Conservation (phyloP, 257 asterid genomes). For the Perilla frutescens region DNA sequence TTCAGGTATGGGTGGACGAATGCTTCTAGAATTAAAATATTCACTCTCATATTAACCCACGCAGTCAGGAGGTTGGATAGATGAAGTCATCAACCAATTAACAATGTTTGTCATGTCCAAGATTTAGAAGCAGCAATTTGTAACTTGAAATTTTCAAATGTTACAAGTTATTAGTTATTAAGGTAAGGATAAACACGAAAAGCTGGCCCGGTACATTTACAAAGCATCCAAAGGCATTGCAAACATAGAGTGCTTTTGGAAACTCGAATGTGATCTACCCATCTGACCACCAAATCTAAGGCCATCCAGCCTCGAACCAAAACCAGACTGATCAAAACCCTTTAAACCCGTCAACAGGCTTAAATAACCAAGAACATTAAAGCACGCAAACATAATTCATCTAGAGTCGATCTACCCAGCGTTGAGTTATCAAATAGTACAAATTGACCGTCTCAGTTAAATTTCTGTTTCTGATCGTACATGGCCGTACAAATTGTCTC, state of each 20-base stretch:
- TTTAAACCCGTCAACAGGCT: conserved; percentile 9
- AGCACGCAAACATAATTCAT: not conserved
- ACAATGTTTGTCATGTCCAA: not conserved
- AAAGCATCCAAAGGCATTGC: conserved; percentile 6
- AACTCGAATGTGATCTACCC: conserved; percentile 8
- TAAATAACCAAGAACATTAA: conserved; percentile 3
- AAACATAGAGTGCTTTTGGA: not conserved
- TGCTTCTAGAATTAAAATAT: conserved; percentile 1
- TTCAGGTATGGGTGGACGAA: not conserved
- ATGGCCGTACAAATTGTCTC: not conserved
- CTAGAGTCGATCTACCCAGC: conserved; percentile 20
- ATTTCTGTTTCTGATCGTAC: not conserved
- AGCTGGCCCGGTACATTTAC: not conserved
- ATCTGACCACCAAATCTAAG: conserved; percentile 7
- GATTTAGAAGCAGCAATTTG: not conserved
- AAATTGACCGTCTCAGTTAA: not conserved
- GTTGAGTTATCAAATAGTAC: not conserved
- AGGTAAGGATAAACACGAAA: conserved; percentile 2
- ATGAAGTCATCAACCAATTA: not conserved
- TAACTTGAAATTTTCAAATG: not conserved
- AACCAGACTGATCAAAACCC: not conserved
- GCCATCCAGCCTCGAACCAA: not conserved
- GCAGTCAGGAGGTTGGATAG: not conserved
- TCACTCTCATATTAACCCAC: conserved; percentile 9
- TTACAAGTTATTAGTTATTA: conserved; percentile 1